phyloP scores from a whole-genome alignment of 2,329 filamentous ascomycete genomes.

The Oidium heveae region DNA sequence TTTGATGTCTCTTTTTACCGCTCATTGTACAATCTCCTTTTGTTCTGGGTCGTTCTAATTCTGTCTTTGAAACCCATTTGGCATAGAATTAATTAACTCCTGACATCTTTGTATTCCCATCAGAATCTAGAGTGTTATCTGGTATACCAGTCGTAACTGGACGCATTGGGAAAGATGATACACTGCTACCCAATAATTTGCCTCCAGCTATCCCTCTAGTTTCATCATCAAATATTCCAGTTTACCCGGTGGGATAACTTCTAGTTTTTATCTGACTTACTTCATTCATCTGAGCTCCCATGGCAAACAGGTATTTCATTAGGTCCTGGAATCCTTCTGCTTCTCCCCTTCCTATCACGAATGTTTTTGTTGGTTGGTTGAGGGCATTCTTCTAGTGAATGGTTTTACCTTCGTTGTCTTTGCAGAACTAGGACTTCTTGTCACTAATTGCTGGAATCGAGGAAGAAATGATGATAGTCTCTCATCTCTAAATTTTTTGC shows the following conservation, averaged over 20 bases:
- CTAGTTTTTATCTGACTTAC: not conserved
- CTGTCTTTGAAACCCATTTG: too few relatives aligned
- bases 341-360: too few relatives aligned
- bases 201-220: not conserved
- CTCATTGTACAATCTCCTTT: too few relatives aligned
- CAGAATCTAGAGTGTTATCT: not conserved
- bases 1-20: too few relatives aligned
- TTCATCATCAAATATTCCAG: not conserved
- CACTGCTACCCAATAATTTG: too few relatives aligned
- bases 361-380: not conserved
- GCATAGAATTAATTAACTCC: too few relatives aligned
- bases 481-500: not conserved
- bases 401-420: not conserved
- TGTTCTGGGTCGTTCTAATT: too few relatives aligned
- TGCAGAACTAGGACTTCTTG: not conserved
- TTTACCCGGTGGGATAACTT: not conserved
- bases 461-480: not conserved
- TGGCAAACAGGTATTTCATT: too few relatives aligned
- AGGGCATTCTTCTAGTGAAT: not conserved
- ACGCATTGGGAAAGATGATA: too few relatives aligned
- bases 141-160: too few relatives aligned
- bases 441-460: not conserved
- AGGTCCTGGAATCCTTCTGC: too few relatives aligned
- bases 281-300: not conserved
- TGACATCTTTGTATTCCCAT: not conserved